Percentiles rank a stretch among this genome's conserved stretches.
These are phyloP conservation scores for Dictyophora rubrovolvata DNA, from an alignment of 768 basidiomycete species.

Conservation along the genomic window DNA sequence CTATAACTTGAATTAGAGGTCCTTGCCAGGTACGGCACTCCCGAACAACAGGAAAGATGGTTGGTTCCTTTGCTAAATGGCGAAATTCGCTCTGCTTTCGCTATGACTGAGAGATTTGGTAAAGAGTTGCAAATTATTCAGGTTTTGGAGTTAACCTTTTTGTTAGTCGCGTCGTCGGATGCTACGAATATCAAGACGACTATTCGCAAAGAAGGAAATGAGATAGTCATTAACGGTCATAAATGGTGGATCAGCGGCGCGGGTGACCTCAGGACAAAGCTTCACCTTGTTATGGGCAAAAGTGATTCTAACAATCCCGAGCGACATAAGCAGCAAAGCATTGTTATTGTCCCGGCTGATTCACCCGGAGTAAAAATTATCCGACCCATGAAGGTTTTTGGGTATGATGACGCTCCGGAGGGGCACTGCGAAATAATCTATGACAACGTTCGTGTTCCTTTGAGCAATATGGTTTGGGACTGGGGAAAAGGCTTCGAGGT, in stretches of 20 bases:
- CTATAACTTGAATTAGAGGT: conserved; percentile 58
- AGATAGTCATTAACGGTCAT: conserved; percentile 90
- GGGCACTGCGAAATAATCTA: conserved; percentile 96
- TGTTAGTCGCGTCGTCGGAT: conserved; percentile 81
- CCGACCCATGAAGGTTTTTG: conserved; percentile 89
- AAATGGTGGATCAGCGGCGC: conserved; percentile 99
- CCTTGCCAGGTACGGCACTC: conserved; percentile 85
- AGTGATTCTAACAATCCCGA: conserved; percentile 78
- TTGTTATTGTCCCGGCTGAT: conserved; percentile 89
- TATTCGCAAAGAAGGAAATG: conserved; percentile 70
- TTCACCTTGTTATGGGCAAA: conserved; percentile 94
- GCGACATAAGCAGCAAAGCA: conserved; percentile 77
- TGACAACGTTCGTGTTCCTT: conserved; percentile 84
- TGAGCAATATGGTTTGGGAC: conserved; percentile 74
- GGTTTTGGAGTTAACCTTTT: background rate
- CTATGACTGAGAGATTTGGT: conserved; percentile 96
- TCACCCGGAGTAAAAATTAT: conserved; percentile 79
- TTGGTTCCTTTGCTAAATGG: conserved; percentile 80
- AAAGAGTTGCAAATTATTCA: conserved; percentile 13
- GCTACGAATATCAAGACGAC: conserved; percentile 91
- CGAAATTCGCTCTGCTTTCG: conserved; percentile 87
- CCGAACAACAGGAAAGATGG: conserved; percentile 87
- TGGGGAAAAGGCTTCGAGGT: conserved; percentile 96
- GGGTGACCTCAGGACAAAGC: conserved; percentile 78
- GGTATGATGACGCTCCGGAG: conserved; percentile 92